Conservation (phyloP, 139 green algal genomes). For the Limnomonas spitsbergensis region DNA sequence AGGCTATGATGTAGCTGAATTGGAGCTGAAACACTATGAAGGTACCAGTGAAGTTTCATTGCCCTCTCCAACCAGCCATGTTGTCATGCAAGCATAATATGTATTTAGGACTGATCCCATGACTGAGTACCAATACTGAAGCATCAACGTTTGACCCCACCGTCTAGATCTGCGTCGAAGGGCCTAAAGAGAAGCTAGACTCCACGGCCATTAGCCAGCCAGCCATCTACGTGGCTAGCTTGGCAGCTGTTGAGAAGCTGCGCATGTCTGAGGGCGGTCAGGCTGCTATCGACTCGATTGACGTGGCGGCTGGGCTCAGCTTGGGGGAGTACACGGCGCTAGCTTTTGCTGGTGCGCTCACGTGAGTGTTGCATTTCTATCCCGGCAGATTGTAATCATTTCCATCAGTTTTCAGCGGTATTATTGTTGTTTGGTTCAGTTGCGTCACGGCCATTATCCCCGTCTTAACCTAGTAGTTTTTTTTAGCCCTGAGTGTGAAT, state of each 20-base stretch:
- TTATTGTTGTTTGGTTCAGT: too few relatives aligned
- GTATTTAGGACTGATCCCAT: too few relatives aligned
- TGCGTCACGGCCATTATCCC: too few relatives aligned
- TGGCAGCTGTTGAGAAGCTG: conserved; percentile 96
- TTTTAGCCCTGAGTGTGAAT: neutral
- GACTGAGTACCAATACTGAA: too few relatives aligned
- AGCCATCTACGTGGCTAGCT: conserved; percentile 93
- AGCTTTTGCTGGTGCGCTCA: conserved; percentile 81
- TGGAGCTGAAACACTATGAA: too few relatives aligned
- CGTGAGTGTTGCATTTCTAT: conserved; percentile 24
- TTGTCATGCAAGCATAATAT: too few relatives aligned
- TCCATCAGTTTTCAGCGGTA: too few relatives aligned
- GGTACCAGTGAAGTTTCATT: too few relatives aligned
- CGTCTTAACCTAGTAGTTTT: neutral
- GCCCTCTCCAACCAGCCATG: too few relatives aligned
- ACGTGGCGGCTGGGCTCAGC: conserved; percentile 84
- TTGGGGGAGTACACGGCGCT: conserved; percentile 98
- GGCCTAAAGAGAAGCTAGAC: conserved; percentile 96
- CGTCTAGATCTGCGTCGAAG: conserved; percentile 52
- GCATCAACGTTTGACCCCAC: too few relatives aligned
- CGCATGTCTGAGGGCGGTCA: conserved; percentile 61
- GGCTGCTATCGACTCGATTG: conserved; percentile 68
- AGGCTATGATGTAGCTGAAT: too few relatives aligned
- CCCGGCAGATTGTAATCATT: neutral
- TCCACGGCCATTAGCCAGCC: conserved; percentile 92